Evolutionary conservation across 2,329 filamentous ascomycete genomes (phyloP).

Genomic region (Fusarium xylarioides): DNA sequence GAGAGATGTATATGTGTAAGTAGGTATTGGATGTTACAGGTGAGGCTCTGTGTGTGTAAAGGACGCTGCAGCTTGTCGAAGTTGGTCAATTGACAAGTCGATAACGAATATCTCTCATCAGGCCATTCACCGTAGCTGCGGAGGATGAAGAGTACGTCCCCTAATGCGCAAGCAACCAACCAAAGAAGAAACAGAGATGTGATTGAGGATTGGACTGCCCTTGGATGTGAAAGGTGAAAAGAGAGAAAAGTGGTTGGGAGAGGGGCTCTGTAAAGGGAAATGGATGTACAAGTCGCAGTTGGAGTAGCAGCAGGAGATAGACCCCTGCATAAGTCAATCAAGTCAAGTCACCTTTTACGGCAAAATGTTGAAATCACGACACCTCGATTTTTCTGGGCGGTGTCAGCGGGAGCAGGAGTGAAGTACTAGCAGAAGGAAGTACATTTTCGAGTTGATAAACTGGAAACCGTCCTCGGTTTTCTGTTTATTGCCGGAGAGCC

Average conservation of each 20-base stretch:
- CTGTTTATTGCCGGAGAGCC: conserved; percentile 26
- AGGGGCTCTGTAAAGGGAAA: conserved; percentile 31
- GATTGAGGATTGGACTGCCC: conserved; percentile 17
- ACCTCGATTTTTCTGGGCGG: conserved; percentile 18
- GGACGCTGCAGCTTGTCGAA: neutral
- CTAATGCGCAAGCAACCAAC: conserved; percentile 20
- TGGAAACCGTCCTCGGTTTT: neutral
- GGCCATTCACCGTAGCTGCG: conserved; percentile 30
- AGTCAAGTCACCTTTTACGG: neutral
- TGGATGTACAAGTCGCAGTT: conserved; percentile 14
- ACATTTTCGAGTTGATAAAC: neutral
- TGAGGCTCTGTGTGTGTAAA: conserved; percentile 23
- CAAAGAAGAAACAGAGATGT: conserved; percentile 18
- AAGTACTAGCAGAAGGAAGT: neutral
- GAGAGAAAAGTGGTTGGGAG: conserved; percentile 34
- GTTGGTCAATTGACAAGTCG: conserved; percentile 27
- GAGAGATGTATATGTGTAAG: neutral
- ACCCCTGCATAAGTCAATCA: conserved; percentile 23
- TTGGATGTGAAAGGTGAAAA: conserved; percentile 14
- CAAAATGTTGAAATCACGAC: conserved; percentile 17
- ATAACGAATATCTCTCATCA: conserved; percentile 16
- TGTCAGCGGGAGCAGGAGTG: conserved; percentile 5
- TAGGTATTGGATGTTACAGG: neutral
- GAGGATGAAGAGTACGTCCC: conserved; percentile 26
- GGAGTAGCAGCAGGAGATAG: neutral